Conservation (phyloP, 2,329 filamentous ascomycete species). For the Xylaria sp. region DNA sequence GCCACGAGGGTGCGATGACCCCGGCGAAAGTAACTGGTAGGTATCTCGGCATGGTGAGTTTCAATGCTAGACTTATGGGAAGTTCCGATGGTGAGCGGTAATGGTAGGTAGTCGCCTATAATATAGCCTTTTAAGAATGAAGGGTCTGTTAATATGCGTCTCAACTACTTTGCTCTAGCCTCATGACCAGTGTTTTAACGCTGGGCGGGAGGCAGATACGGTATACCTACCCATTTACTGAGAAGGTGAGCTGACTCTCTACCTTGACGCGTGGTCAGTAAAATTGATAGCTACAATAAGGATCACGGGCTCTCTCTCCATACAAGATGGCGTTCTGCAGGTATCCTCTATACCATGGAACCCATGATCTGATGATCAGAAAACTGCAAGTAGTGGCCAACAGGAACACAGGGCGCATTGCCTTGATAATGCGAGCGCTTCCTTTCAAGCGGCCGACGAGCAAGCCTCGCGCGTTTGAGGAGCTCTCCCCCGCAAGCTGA, state of each 20-base stretch:
- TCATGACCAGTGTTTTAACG: constrained; percentile 10
- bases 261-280: not conserved
- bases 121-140: constrained; percentile 4
- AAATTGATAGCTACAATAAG: not conserved
- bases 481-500: constrained; percentile 23
- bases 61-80: not conserved
- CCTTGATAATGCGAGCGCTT: not conserved
- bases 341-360: not conserved
- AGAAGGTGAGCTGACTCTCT: not conserved
- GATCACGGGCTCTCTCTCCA: too few species aligned
- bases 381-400: not conserved
- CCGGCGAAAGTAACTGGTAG: not conserved
- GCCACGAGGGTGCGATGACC: not conserved
- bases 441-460: constrained; percentile 7
- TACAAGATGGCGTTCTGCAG: not conserved
- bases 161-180: constrained; percentile 9
- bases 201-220: not conserved
- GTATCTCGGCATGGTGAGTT: not conserved
- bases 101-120: not conserved
- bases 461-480: constrained; percentile 16
- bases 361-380: constrained; percentile 5
- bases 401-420: not conserved
- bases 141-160: constrained; percentile 3
- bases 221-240: not conserved
- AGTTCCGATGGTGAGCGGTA: not conserved